Evolutionary conservation across 129 eudicot species (phyloP), one percentile per base, ranked within the genome.

Genomic region (Helichrysum umbraculigerum): DNA sequence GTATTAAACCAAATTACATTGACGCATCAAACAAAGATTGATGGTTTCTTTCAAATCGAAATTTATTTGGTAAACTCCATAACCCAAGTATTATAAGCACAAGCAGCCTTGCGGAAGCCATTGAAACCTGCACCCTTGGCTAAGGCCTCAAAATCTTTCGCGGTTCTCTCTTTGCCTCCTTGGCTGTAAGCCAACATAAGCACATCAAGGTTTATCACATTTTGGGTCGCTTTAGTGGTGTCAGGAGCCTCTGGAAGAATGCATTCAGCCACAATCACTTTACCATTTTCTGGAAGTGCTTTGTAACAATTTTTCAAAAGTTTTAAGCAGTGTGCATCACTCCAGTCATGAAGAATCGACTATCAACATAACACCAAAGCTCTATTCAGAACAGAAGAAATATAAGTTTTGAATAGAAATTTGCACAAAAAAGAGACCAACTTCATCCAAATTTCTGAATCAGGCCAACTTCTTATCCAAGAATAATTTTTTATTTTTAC

Each of bases 261-360:
- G 75, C 89, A 86, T 78, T 88, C 94, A 0, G 90, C 91, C 39
- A 88, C 78, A 4, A 91, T 85, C 71, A 91, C 89, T 73, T 91
- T 91, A 60, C 97, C 97, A 17, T 91, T 77, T 33, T 63, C 79
- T 0, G 94, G 97, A 57, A 91, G 82, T 39, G 97, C 84, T 62
- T 81, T 76, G 51, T 88, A 85, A 68, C 94, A 88, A n/a, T 86
- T 86, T 79, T 86, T 88, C 74, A 88, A 72, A 78, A 91, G 54
- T 65, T 85, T 84, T 32, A 83, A 52, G 81, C 95, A 88, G 22
- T 91, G 90, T 58, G 78, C 92, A 57, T 91, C 90, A 50, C 92
- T 87, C 97, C 97, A 91, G 76, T 88, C 92, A 79, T 91, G 97
- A 32, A 92, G 88, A 21, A 91, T 85, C 87, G 90, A 86, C 97